Base-by-base conservation (phyloP, 257 asterid species). In the Jasminum sambac region DNA sequence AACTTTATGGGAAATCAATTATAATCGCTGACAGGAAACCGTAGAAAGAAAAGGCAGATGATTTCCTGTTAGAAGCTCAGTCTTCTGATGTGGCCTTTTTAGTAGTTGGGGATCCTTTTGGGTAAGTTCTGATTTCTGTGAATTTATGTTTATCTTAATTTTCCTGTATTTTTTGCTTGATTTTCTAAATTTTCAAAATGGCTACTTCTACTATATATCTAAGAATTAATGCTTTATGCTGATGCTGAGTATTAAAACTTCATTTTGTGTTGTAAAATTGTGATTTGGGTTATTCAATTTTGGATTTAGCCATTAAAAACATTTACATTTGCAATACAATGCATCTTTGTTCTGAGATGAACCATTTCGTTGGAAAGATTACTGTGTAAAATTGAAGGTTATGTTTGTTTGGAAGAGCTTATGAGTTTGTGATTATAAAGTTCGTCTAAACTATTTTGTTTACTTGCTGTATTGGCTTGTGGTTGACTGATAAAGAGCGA, bases 21-120 rank as follows among this genome's bases (percentile, higher is more conserved):
- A 81, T 81, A 43, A 80, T 89, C 55, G 87, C 97, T 3, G 97
- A 93, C 40, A 84, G 96, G 80, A 96, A 90, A 80, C 81, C 82
- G 84, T 97, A 91, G 0, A 96, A 91, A 85, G 96, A 94, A 71
- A 94, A 89, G 66, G 90, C 96, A 1, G 91, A 91, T 82, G 88
- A 75, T 69, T 85, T 94, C 64, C 89, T 94, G 63, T 71, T 79
- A 6, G 95, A 89, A 85, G 96, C 97, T 67, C 84, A 77, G 64
- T 70, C 80, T 64, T 72, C 90, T 10, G 95, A 94, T 66, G 96
- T 94, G 42, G 96, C 96, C 10, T 91, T 94, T 72, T 88, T 91
- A 73, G 99, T 94, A 68, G 99, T 91, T 48, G 98, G 98, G 43
- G 99, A 94, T 70, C 96, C 99, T 75, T 91, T 89, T 71, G 99